phyloP scores from a whole-genome alignment of 345 rosid genomes.

The Sonneratia caseolaris region DNA sequence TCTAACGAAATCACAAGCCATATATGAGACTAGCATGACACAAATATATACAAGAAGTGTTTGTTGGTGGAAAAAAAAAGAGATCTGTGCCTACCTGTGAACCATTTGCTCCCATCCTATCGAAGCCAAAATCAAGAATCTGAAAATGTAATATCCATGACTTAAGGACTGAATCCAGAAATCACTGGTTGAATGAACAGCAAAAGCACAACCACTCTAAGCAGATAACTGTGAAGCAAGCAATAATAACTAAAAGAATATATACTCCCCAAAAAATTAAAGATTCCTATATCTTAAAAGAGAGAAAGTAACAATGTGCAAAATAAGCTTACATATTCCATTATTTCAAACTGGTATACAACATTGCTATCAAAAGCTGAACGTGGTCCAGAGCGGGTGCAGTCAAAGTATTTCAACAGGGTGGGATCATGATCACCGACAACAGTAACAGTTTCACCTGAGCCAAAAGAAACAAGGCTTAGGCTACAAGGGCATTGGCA shows the following conservation, averaged over 20 bases:
- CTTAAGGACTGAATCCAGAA: not conserved
- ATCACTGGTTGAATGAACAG: not conserved
- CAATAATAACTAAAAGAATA: not conserved
- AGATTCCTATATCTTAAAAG: not conserved
- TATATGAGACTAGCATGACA: not conserved
- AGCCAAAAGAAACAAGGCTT: slow-evolving; percentile 9
- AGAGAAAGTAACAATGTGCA: not conserved
- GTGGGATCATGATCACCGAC: slow-evolving; percentile 82
- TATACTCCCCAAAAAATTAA: not conserved
- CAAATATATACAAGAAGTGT: not conserved
- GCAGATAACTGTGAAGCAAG: not conserved
- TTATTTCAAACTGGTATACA: slow-evolving; percentile 87
- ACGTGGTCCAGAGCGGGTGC: slow-evolving; percentile 90
- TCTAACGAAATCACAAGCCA: not conserved
- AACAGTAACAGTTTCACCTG: slow-evolving; percentile 84
- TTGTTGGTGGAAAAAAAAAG: not conserved
- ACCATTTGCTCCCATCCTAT: slow-evolving; percentile 82
- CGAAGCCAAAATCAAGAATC: slow-evolving; percentile 94
- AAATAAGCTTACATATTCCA: slow-evolving; percentile 68
- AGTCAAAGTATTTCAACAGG: slow-evolving; percentile 76
- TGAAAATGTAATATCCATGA: slow-evolving; percentile 13
- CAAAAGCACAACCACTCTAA: slow-evolving; percentile 2
- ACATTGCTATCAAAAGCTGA: slow-evolving; percentile 85
- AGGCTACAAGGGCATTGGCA: not conserved
- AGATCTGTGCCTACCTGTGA: slow-evolving; percentile 37